Conservation (phyloP, 176 grass and related monocot species). For the Oryza meridionalis region DNA sequence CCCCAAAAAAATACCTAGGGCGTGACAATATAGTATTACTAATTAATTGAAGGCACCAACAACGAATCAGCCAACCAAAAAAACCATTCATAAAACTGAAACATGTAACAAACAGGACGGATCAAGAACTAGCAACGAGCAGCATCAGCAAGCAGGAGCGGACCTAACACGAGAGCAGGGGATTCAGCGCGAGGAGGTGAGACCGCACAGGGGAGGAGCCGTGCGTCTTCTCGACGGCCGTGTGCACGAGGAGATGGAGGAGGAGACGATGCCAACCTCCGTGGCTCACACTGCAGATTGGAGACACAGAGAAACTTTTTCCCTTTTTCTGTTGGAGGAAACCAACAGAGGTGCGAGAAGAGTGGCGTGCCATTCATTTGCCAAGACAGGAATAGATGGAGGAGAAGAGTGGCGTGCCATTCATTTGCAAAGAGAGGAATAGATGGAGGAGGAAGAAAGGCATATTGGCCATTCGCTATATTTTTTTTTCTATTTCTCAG, state of each 20-base stretch:
- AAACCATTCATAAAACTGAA: too few relatives aligned
- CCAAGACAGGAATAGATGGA: not conserved
- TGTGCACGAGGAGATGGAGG: not conserved
- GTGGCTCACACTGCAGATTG: not conserved
- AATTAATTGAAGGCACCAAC: not conserved
- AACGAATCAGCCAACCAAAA: not conserved
- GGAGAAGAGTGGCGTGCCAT: not conserved
- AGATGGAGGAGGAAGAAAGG: not conserved
- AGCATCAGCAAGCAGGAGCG: too few relatives aligned
- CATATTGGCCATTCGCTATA: not conserved
- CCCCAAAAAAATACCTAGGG: too few relatives aligned
- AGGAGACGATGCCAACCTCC: too few relatives aligned
- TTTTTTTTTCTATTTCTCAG: not conserved
- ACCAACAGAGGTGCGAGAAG: too few relatives aligned
- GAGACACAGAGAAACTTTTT: too few relatives aligned
- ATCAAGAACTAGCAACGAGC: not conserved
- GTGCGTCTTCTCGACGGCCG: not conserved
- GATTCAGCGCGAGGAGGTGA: not conserved
- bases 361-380: too few relatives aligned
- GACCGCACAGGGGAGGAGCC: not conserved
- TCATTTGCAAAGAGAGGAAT: not conserved
- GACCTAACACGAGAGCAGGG: too few relatives aligned
- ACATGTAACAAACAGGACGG: too few relatives aligned
- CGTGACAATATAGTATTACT: too few relatives aligned
- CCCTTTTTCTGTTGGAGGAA: too few relatives aligned